Evolutionary conservation across 2,329 filamentous ascomycete genomes (phyloP).

Genomic region (Colletotrichum sp.): DNA sequence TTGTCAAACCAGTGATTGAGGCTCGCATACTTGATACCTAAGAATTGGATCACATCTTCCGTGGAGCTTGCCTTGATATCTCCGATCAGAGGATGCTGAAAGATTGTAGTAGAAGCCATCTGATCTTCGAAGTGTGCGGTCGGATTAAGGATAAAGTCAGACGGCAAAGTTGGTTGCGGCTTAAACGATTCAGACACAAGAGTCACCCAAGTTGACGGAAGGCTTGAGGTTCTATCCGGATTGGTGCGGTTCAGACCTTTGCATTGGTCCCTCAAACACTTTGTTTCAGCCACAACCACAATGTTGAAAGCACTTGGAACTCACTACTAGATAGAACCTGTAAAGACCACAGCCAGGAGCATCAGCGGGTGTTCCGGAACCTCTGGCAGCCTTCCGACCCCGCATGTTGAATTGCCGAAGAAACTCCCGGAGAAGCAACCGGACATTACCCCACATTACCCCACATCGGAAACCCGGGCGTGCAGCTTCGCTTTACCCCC

Average conservation of each 20-base stretch:
- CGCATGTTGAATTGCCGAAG: neutral
- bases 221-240: neutral
- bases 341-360: neutral
- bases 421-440: neutral
- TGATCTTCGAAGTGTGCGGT: neutral
- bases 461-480: neutral
- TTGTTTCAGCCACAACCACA: neutral
- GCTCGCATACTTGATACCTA: constrained; percentile 27
- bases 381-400: neutral
- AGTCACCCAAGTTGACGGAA: neutral
- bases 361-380: neutral
- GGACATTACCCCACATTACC: neutral
- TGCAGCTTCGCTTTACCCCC: neutral
- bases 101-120: neutral
- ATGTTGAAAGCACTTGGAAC: neutral
- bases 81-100: constrained; percentile 7
- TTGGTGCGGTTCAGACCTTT: neutral
- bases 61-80: neutral
- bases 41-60: constrained; percentile 23
- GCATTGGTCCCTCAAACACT: neutral
- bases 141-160: neutral
- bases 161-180: neutral
- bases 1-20: constrained; percentile 23
- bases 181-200: neutral
- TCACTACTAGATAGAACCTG: neutral